Conservation (phyloP, 371 early-diverging fungal genomes). For the Mortierella sp. region DNA sequence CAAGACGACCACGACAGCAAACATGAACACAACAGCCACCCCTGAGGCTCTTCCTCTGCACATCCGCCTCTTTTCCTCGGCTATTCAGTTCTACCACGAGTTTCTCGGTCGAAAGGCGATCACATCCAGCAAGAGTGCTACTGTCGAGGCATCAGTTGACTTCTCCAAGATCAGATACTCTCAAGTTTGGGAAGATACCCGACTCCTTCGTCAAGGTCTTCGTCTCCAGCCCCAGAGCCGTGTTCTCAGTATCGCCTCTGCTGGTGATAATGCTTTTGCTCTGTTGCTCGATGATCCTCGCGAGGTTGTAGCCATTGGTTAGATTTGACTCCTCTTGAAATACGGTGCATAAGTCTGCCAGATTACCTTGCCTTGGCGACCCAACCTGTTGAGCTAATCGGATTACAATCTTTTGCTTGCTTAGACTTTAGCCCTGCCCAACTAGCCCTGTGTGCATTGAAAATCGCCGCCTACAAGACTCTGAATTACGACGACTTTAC, state of each 20-base stretch:
- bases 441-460: slow-evolving; percentile 46
- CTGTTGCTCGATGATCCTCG: slow-evolving; percentile 46
- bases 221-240: slow-evolving; percentile 49
- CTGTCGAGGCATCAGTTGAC: slow-evolving; percentile 49
- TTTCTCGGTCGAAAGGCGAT: slow-evolving; percentile 49
- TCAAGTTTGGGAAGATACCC: slow-evolving; percentile 54
- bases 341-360: no score
- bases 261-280: slow-evolving; percentile 52
- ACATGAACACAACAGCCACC: slow-evolving; percentile 5
- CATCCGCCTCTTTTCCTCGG: slow-evolving; percentile 39
- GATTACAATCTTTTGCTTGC: neutral
- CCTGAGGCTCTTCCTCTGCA: slow-evolving; percentile 40
- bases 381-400: no score
- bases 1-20: slow-evolving; percentile 8
- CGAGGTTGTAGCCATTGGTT: slow-evolving; percentile 53
- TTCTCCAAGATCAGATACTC: slow-evolving; percentile 55
- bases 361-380: no score
- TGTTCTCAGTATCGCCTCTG: slow-evolving; percentile 52
- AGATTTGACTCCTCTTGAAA: neutral
- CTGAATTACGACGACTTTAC: slow-evolving; percentile 43
- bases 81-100: slow-evolving; percentile 42
- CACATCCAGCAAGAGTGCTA: slow-evolving; percentile 37
- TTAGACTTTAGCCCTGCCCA: slow-evolving; percentile 53
- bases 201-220: slow-evolving; percentile 52
- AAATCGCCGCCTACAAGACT: slow-evolving; percentile 53